Evolutionary conservation across 208 protist genomes (phyloP).

Genomic region (Trypanosoma melophagium): DNA sequence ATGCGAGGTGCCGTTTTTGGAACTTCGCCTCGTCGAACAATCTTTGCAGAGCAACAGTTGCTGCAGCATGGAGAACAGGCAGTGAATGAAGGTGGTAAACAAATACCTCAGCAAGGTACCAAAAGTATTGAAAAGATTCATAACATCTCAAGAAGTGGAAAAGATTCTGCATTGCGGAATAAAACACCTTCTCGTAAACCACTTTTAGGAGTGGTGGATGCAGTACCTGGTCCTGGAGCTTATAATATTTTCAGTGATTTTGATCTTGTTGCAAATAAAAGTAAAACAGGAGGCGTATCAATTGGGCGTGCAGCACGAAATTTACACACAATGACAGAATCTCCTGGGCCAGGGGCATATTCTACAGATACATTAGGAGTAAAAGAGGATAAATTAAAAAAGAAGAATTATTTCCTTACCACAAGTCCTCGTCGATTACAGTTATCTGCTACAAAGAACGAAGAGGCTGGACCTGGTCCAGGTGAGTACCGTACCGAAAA

Average conservation of each 20-base stretch:
- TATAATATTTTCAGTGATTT: conserved; percentile 56
- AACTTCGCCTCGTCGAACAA: conserved; percentile 34
- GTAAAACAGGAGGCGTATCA: conserved; percentile 7
- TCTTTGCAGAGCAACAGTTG: conserved; percentile 23
- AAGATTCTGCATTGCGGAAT: not conserved
- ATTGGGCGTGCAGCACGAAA: conserved; percentile 15
- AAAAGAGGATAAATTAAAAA: not conserved
- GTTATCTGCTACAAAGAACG: not conserved
- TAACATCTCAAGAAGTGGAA: not conserved
- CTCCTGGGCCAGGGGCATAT: conserved; percentile 32
- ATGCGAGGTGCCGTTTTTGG: conserved; percentile 41
- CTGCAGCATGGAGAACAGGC: not conserved
- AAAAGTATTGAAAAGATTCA: not conserved
- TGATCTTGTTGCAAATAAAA: conserved; percentile 16
- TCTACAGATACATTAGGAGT: not conserved
- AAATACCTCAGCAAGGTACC: not conserved
- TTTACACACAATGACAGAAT: conserved; percentile 8
- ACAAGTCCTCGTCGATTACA: conserved; percentile 16
- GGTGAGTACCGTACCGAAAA: conserved; percentile 25
- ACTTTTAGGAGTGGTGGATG: not conserved
- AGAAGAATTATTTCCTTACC: conserved; percentile 21
- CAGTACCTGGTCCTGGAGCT: conserved; percentile 54
- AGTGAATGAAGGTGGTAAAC: not conserved
- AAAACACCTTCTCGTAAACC: conserved; percentile 3
- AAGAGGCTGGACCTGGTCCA: conserved; percentile 14